Percentiles rank a stretch among this genome's conserved stretches.
Conservation (phyloP, 768 basidiomycete genomes). For the Wakefieldia striispora region DNA sequence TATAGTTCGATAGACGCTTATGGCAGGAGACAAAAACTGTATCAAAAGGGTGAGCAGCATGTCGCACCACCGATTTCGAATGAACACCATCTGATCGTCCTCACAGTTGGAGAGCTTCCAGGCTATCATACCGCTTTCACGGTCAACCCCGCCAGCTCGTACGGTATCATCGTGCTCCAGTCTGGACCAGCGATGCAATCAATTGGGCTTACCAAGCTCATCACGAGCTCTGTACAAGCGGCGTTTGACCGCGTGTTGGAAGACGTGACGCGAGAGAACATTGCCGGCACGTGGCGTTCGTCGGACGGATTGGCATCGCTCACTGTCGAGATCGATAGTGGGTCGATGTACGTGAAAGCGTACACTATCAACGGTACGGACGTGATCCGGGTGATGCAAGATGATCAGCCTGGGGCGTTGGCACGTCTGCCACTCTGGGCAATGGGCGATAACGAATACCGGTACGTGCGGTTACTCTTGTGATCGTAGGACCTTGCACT, state of each 20-base stretch:
- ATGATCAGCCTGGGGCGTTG: not conserved
- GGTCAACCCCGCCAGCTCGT: slow-evolving; percentile 38
- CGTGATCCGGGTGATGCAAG: slow-evolving; percentile 34
- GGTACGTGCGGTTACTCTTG: slow-evolving; percentile 14
- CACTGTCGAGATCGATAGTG: slow-evolving; percentile 29
- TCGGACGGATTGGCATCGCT: slow-evolving; percentile 28
- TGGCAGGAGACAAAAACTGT: slow-evolving; percentile 36
- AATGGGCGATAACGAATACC: slow-evolving; percentile 40
- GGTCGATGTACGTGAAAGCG: slow-evolving; percentile 29
- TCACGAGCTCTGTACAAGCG: slow-evolving; percentile 33
- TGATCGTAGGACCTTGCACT: not conserved
- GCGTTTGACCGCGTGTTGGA: slow-evolving; percentile 35
- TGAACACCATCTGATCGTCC: not conserved
- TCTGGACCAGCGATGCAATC: slow-evolving; percentile 38
- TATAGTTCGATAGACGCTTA: slow-evolving; percentile 27
- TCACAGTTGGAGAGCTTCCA: slow-evolving; percentile 37
- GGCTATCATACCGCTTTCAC: slow-evolving; percentile 42
- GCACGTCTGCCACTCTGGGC: slow-evolving; percentile 31
- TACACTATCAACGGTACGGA: slow-evolving; percentile 35
- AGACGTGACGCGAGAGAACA: slow-evolving; percentile 22
- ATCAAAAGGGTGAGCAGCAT: slow-evolving; percentile 1
- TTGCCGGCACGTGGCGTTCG: slow-evolving; percentile 36
- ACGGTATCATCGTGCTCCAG: slow-evolving; percentile 41
- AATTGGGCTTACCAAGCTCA: slow-evolving; percentile 31
- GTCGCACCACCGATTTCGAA: not conserved